Percentiles rank a stretch among this genome's conserved stretches.
Conservation (phyloP, 1,284 basidiomycete species). For the Cryptococcus floricola region DNA sequence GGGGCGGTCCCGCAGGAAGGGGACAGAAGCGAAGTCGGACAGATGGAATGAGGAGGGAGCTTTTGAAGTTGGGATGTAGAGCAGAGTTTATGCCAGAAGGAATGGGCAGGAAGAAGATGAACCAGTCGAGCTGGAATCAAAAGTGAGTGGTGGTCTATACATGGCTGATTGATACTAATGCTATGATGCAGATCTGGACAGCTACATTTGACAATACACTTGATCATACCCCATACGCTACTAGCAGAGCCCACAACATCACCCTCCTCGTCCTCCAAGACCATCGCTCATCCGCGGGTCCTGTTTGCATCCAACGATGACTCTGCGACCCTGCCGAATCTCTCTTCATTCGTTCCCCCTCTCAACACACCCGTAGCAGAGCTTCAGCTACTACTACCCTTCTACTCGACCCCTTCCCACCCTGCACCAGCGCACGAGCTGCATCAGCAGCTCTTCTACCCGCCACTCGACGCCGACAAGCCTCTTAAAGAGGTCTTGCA, state of each 20-base stretch:
- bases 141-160: constrained; percentile 56
- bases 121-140: constrained; percentile 74
- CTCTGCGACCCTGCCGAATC: constrained; percentile 11
- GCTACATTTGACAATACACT: constrained; percentile 68
- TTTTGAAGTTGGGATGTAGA: constrained; percentile 59
- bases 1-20: constrained; percentile 62
- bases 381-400: constrained; percentile 20
- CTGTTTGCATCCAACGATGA: constrained; percentile 14
- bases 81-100: constrained; percentile 70
- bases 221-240: constrained; percentile 54
- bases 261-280: constrained; percentile 16
- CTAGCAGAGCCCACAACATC: neutral
- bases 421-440: constrained; percentile 13
- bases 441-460: constrained; percentile 50
- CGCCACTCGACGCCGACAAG: constrained; percentile 57
- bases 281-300: constrained; percentile 21
- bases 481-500: constrained; percentile 56
- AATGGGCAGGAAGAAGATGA: constrained; percentile 71
- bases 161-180: neutral
- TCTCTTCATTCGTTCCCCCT: constrained; percentile 19
- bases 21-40: constrained; percentile 51
- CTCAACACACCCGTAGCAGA: constrained; percentile 6
- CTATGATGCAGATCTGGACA: constrained; percentile 54
- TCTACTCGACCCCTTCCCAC: constrained; percentile 24
- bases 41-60: constrained; percentile 63